Percentiles rank a stretch among this genome's conserved stretches.
Conservation (phyloP, 1,284 basidiomycete genomes). For the Cutaneotrichosporon mucoides region DNA sequence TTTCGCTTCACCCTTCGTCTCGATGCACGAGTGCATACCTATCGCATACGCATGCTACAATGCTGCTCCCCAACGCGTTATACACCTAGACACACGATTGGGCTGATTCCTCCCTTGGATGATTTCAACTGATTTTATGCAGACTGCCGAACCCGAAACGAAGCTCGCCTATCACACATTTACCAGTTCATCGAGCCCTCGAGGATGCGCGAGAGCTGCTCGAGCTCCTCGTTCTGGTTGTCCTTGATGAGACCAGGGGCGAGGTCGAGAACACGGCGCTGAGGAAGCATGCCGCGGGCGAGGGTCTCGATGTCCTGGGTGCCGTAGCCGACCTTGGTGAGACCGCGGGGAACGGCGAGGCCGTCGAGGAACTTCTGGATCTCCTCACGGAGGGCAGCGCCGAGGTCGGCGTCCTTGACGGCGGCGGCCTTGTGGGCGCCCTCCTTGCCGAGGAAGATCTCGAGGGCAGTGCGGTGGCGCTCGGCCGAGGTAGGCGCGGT, state of each 20-base stretch:
- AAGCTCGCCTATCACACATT: slow-evolving; percentile 4
- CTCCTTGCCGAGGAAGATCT: slow-evolving; percentile 70
- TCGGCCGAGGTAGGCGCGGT: slow-evolving; percentile 86
- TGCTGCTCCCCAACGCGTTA: background rate
- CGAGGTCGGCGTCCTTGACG: slow-evolving; percentile 77
- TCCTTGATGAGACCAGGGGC: slow-evolving; percentile 55
- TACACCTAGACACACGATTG: slow-evolving; percentile 1
- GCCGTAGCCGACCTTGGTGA: slow-evolving; percentile 78
- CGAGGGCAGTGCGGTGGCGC: slow-evolving; percentile 82
- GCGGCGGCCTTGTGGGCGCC: slow-evolving; percentile 65
- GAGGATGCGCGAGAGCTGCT: slow-evolving; percentile 71
- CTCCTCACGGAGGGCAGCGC: slow-evolving; percentile 75
- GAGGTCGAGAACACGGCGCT: slow-evolving; percentile 45
- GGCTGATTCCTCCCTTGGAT: background rate
- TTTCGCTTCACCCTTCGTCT: background rate
- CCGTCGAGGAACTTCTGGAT: slow-evolving; percentile 86
- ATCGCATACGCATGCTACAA: slow-evolving; percentile 4
- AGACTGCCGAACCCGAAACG: background rate
- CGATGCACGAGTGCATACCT: slow-evolving; percentile 2
- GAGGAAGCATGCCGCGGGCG: slow-evolving; percentile 46
- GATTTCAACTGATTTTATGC: slow-evolving; percentile 1
- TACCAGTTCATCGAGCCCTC: slow-evolving; percentile 43
- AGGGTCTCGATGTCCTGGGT: slow-evolving; percentile 39
- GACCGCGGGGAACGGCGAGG: slow-evolving; percentile 78
- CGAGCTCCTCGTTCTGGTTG: slow-evolving; percentile 69